Evolutionary conservation across 2,329 filamentous ascomycete species (phyloP).

Genomic region (Polychaeton citri): DNA sequence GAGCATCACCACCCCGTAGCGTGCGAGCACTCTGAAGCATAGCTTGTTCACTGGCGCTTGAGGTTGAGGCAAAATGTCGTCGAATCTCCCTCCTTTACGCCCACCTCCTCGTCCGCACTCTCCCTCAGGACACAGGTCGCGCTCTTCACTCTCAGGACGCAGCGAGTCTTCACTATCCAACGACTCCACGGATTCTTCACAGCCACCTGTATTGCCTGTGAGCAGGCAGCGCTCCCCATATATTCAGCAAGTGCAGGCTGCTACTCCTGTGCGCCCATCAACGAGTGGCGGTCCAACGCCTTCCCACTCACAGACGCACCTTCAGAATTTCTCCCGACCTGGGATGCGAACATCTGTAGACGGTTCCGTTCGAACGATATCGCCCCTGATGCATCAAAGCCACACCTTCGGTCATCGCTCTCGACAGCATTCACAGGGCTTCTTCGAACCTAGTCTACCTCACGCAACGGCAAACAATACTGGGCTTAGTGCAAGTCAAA

Average conservation of each 20-base stretch:
- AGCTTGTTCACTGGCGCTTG: too few species aligned
- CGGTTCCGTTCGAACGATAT: constrained; percentile 13
- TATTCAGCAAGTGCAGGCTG: constrained; percentile 9
- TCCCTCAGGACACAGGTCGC: constrained; percentile 17
- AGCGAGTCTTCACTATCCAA: constrained; percentile 22
- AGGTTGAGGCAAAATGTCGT: constrained; percentile 15
- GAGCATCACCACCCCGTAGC: too few species aligned
- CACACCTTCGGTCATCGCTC: constrained; percentile 38
- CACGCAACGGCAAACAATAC: constrained; percentile 17
- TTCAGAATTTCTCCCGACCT: constrained; percentile 23
- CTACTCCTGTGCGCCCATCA: constrained; percentile 13
- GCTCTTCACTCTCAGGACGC: constrained; percentile 20
- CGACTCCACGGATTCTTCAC: constrained; percentile 23
- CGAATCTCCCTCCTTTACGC: constrained; percentile 15
- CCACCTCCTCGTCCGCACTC: constrained; percentile 19
- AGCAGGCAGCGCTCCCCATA: constrained; percentile 24
- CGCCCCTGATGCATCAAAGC: constrained; percentile 13
- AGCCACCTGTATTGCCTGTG: constrained; percentile 22
- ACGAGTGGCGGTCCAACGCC: constrained; percentile 19
- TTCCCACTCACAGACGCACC: constrained; percentile 16
- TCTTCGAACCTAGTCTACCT: constrained; percentile 62
- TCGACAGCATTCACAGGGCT: constrained; percentile 60
- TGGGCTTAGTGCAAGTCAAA: constrained; percentile 54
- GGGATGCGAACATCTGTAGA: constrained; percentile 21
- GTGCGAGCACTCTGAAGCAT: too few species aligned